Conservation (phyloP, 176 grass and related monocot species). For the Pontederia paniculata region DNA sequence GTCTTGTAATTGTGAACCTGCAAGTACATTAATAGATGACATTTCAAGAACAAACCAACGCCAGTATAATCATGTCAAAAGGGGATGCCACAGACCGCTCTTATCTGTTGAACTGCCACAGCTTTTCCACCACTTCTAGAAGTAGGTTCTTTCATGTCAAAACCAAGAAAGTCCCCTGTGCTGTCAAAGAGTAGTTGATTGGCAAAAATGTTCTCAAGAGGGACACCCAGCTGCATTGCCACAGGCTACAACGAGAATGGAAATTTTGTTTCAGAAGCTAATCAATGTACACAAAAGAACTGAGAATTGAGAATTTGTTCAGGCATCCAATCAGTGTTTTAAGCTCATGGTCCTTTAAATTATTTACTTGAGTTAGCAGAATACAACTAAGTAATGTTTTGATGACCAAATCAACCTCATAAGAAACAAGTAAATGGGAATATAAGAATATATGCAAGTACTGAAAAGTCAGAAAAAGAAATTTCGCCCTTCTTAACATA, state of each 20-base stretch:
- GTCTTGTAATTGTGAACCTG: constrained; percentile 33
- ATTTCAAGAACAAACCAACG: neutral
- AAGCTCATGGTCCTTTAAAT: no score
- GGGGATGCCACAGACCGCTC: constrained; percentile 30
- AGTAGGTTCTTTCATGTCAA: constrained; percentile 76
- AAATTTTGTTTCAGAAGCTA: neutral
- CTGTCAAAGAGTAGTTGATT: constrained; percentile 69
- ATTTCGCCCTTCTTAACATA: no score
- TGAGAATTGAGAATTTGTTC: neutral
- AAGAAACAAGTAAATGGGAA: no score
- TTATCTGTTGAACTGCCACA: constrained; percentile 73
- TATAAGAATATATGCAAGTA: no score
- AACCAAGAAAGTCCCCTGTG: constrained; percentile 65
- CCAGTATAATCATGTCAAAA: neutral
- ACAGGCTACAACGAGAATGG: constrained; percentile 45
- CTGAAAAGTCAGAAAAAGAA: no score
- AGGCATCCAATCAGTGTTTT: neutral
- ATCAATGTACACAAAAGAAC: constrained; percentile 2
- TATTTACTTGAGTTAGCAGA: no score
- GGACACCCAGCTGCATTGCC: constrained; percentile 65
- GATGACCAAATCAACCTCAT: no score
- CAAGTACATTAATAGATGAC: neutral
- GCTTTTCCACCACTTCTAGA: constrained; percentile 83
- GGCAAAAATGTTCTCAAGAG: constrained; percentile 78
- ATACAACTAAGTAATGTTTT: no score